Evolutionary conservation across 306 rosid species (phyloP).

Genomic region (Ammopiptanthus mongolicus): DNA sequence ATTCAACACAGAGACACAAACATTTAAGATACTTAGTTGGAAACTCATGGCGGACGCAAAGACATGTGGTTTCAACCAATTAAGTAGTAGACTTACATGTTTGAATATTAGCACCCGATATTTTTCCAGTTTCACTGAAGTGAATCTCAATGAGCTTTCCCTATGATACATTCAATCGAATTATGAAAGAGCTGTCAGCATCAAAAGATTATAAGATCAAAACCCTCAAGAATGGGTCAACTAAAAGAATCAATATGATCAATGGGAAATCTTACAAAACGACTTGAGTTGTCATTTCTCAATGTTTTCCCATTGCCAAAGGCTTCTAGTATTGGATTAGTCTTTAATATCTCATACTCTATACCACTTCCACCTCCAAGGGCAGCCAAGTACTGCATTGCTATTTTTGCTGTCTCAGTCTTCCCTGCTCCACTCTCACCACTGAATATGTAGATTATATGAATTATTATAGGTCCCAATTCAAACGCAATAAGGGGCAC

Average conservation of each 20-base stretch:
- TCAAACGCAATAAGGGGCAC: constrained; percentile 1
- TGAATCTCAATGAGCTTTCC: constrained; percentile 98
- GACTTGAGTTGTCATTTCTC: constrained; percentile 99
- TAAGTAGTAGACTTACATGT: constrained; percentile 63
- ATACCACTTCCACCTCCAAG: constrained; percentile 99
- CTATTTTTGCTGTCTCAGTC: constrained; percentile 97
- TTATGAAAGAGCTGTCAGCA: constrained; percentile 12
- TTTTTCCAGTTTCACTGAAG: constrained; percentile 95
- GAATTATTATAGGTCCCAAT: background rate
- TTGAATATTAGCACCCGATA: constrained; percentile 96
- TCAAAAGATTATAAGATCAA: background rate
- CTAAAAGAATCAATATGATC: constrained; percentile 18
- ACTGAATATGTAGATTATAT: constrained; percentile 35
- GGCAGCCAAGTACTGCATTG: constrained; percentile 96
- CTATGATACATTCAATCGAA: constrained; percentile 44
- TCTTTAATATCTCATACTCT: constrained; percentile 91
- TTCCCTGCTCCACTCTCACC: constrained; percentile 99
- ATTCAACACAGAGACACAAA: constrained; percentile 28
- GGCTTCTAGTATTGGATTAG: constrained; percentile 97
- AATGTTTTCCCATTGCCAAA: constrained; percentile 96
- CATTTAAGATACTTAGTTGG: constrained; percentile 34
- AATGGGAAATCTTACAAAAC: constrained; percentile 72
- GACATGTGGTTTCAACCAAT: constrained; percentile 15
- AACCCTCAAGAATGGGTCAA: constrained; percentile 23
- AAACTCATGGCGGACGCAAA: constrained; percentile 18